Base-by-base conservation (phyloP, 805 yeast species). In the Ogataea zsoltii region DNA sequence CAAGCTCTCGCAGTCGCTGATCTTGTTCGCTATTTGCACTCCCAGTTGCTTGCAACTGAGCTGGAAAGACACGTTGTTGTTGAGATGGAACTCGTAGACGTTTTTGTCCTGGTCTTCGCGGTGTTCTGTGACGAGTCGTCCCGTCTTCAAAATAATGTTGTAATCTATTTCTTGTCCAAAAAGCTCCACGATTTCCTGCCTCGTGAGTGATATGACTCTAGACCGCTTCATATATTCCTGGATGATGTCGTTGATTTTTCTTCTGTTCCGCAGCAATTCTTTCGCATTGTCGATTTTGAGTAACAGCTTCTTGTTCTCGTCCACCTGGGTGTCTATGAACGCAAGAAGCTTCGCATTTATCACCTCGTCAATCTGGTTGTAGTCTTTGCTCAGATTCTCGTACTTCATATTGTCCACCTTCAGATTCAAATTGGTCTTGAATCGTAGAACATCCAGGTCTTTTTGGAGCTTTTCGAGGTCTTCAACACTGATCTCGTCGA, bases 151-250 rank as follows among this genome's bases (percentile, higher is more conserved):
- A 13, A 65, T 51, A 6, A 44, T 26, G 13, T 48, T 45, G 13
- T 46, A 41, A 33, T 63, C 66, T 7, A 56, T 41, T 2, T 63
- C 66, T 14, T 51, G 50, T 1, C 59, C 62, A 43, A 66, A 66
- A 17, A 66, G 49, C n/a, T 49, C 32, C 7, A 41, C 45, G 2
- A 65, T 19, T 42, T 66, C 67, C 7, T 28, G 32, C 35, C 44
- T 50, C 2, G 57, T 44, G 33, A 66, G 35, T 12, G 50, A 51
- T 16, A 66, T 54, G 7, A 48, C 32, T 35, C 57, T 55, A 0
- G 58, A 48, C 16, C 53, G 50, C 16, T 44, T 42, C 17, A 61
- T 42, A 33, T 62, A 60, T 19, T 57, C 47, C 31, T 49, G 53
- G 17, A 65, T 55, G 1, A 56, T 50, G 11, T 45, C 45, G 42